Evolutionary conservation across 2,329 filamentous ascomycete genomes (phyloP).

Genomic region (Cytospora leucostoma): DNA sequence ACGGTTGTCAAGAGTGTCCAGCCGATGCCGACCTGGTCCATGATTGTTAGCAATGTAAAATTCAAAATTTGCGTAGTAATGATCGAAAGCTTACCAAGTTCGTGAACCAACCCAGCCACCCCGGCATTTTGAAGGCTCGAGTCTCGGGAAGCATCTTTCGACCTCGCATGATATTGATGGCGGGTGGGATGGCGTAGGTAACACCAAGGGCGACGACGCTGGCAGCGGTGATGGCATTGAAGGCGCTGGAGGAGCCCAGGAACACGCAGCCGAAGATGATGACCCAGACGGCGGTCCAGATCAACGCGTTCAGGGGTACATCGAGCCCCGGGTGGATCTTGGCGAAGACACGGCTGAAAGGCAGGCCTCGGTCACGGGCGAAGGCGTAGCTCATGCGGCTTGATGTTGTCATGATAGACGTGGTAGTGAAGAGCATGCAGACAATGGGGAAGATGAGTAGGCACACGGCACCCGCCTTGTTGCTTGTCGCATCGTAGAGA

Average conservation of each 20-base stretch:
- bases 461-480: constrained; percentile 61
- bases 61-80: no score
- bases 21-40: constrained; percentile 52
- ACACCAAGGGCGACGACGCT: constrained; percentile 72
- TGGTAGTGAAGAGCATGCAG: constrained; percentile 65
- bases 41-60: constrained; percentile 34
- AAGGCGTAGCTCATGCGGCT: constrained; percentile 70
- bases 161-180: constrained; percentile 68
- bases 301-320: constrained; percentile 67
- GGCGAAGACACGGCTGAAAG: constrained; percentile 60
- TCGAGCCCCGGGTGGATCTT: constrained; percentile 61
- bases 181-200: constrained; percentile 73
- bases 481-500: constrained; percentile 62
- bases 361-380: constrained; percentile 67
- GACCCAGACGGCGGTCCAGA: constrained; percentile 61
- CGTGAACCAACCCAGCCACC: constrained; percentile 40
- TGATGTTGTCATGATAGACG: constrained; percentile 65
- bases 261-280: constrained; percentile 71
- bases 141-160: constrained; percentile 63
- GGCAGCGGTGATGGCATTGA: constrained; percentile 70
- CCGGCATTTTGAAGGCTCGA: constrained; percentile 38
- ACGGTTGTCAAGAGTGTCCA: constrained; percentile 73
- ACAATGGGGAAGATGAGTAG: constrained; percentile 67
- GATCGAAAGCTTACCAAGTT: constrained; percentile 30
- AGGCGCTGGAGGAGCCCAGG: constrained; percentile 66